Base-by-base conservation (phyloP, 345 rosid genomes). In the Populus tremula region DNA sequence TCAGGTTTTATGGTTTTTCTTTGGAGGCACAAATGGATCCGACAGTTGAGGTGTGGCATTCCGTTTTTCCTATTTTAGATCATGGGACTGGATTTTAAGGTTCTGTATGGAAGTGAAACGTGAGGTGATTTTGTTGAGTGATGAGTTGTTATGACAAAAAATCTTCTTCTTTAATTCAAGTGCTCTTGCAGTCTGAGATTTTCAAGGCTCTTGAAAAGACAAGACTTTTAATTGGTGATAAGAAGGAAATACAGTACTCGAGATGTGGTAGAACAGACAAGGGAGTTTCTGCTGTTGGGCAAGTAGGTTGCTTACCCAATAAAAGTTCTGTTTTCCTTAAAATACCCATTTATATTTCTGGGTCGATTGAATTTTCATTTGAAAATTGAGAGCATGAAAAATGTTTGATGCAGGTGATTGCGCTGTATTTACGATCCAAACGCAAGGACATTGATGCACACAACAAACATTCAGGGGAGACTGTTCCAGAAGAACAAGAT, bases 221-320 rank as follows among this genome's bases (percentile, higher is more conserved):
- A 72, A 85, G 88, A 77, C 99, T 96, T 77, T 84, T 90, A 72
- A 84, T 89, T 86, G 93, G 94, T 71, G 89, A 92, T 83, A 93
- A 77, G 89, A 92, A 91, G 86, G 88, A 89, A 43, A 85, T 85
- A 78, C 88, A 74, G 68, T 93, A 96, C 85, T 96, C 97, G 25
- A 88, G 99, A 84, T 96, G 99, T 54, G 98, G 97, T 72, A 91
- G 98, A 84, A 96, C 99, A 27, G 98, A 93, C 85, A 93, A 78
- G 82, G 99, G 98, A 77, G 98, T 93, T 79, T 96, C 99, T 9
- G 89, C 99, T 14, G 89, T 91, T 83, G 99, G 98, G 47, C 98
- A 93, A 85, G 99, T 96, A 77, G 85, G 86, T 45, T 59, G 64
- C 27, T 59, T 59, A 3, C 16, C 27, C 6, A 59, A n/a, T 3